Percentiles rank a stretch among this genome's conserved stretches.
phyloP scores from a whole-genome alignment of 2,329 filamentous ascomycete genomes.

The Aspergillus pseudonomiae region DNA sequence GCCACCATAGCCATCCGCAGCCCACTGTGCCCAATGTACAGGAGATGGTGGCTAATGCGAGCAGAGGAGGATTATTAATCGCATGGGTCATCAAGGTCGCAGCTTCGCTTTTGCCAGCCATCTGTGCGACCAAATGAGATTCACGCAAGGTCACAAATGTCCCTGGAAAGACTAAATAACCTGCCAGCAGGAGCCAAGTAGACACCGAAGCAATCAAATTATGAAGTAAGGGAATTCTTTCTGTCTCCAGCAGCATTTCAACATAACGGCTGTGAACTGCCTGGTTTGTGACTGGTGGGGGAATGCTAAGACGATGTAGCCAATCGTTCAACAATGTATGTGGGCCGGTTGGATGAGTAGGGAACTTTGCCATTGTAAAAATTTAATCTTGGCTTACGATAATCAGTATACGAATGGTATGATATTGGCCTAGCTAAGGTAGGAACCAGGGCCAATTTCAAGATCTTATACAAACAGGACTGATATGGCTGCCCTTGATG shows the following conservation, averaged over 20 bases:
- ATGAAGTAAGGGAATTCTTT: conserved; percentile 4
- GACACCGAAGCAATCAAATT: background rate
- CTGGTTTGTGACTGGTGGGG: too few species aligned
- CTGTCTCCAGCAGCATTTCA: conserved; percentile 8
- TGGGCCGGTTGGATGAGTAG: too few species aligned
- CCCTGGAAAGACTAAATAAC: conserved; percentile 8
- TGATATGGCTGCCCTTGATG: too few species aligned
- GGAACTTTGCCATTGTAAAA: too few species aligned
- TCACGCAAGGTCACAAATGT: conserved; percentile 4
- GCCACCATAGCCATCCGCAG: conserved; percentile 5
- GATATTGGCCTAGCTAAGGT: too few species aligned
- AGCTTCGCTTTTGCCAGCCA: background rate
- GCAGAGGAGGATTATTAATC: conserved; percentile 6
- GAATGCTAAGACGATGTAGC: too few species aligned
- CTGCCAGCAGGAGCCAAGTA: conserved; percentile 7
- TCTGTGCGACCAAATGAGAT: background rate
- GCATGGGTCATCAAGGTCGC: background rate
- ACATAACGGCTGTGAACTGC: background rate
- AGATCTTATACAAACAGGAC: too few species aligned
- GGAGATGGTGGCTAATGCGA: background rate
- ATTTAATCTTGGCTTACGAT: too few species aligned
- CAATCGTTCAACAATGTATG: too few species aligned
- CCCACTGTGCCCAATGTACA: background rate
- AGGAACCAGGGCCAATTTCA: too few species aligned
- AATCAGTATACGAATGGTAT: too few species aligned